Base-by-base conservation (phyloP, 805 yeast species). In the Zygosaccharomyces kombuchaensis region DNA sequence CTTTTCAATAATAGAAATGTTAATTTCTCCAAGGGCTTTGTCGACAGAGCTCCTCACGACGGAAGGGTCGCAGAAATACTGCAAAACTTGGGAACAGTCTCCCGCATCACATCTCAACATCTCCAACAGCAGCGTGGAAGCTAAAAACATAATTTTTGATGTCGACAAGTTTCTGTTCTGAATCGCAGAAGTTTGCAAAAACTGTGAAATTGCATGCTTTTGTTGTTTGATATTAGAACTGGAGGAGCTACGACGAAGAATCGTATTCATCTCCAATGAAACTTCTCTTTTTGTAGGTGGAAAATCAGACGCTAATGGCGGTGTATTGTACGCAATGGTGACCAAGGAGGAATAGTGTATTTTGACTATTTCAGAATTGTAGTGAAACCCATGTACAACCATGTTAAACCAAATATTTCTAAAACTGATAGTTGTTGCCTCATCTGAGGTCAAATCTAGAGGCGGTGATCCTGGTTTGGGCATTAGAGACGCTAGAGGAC, bases 381-480 rank as follows among this genome's bases (percentile, higher is more conserved):
- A 71, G n/a, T 80, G 76, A 61, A 82, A 88, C 0, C 99, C 99
- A 65, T 93, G 96, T 22, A 90, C 85, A 3, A 83, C 91, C 74
- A 93, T 72, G 59, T 91, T 93, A 64, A 87, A 88, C 99, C 99
- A 93, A 36, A 88, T 80, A 64, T 93, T 85, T 59, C 95, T 77
- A 71, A 91, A 87, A 48, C 82, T 69, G 37, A 76, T 73, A 39
- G 80, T 69, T 1, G 80, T 69, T 1, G 69, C 69, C 32, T 78
- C 77, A 51, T 82, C 66, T 17, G 58, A 53, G 6, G 46, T 44
- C n/a, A 60, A 40, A 9, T 58, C 63, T 17, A 70, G 56, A 0
- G 84, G 80, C 4, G 60, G 54, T 23, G 74, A 73, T 9, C 71
- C 70, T 6, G 74, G 71, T 30, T 70, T 67, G 3, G 96, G 96